Percentiles rank a stretch among this genome's conserved stretches.
Evolutionary conservation across 805 yeast genomes (phyloP).

Genomic region (Lipomyces mesembrius): DNA sequence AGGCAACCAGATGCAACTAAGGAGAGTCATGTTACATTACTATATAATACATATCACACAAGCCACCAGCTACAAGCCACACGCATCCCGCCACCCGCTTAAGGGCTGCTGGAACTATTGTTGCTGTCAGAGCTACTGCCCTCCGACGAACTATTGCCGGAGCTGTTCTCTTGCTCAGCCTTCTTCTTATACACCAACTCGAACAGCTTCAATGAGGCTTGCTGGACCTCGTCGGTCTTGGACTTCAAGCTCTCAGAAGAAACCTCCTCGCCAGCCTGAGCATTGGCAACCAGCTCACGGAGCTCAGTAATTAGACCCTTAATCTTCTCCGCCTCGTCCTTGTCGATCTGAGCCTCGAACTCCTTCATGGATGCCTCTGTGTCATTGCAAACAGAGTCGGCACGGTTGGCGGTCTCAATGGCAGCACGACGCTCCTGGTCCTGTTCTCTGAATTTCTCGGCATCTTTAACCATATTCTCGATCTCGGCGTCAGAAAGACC

Average conservation of each 20-base stretch:
- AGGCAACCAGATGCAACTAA: background rate
- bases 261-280: conserved; percentile 68
- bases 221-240: conserved; percentile 84
- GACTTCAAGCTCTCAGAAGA: conserved; percentile 67
- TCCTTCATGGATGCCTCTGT: conserved; percentile 84
- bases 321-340: conserved; percentile 60
- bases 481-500: conserved; percentile 90
- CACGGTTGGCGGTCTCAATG: conserved; percentile 83
- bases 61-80: background rate
- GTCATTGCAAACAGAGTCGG: conserved; percentile 81
- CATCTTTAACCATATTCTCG: conserved; percentile 87
- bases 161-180: conserved; percentile 42
- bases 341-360: conserved; percentile 68
- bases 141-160: conserved; percentile 12
- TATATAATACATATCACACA: conserved; percentile 2
- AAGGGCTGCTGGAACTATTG: background rate
- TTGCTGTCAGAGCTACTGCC: conserved; percentile 1
- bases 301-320: conserved; percentile 61
- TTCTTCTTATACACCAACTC: conserved; percentile 68
- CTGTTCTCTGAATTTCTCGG: conserved; percentile 84
- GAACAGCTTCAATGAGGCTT: conserved; percentile 77
- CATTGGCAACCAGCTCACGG: conserved; percentile 77
- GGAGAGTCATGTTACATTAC: conserved; percentile 1
- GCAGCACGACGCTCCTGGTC: conserved; percentile 86
- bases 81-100: background rate